Conservation (phyloP, 176 grass and related monocot species). For the Miscanthus lutarioriparius region DNA sequence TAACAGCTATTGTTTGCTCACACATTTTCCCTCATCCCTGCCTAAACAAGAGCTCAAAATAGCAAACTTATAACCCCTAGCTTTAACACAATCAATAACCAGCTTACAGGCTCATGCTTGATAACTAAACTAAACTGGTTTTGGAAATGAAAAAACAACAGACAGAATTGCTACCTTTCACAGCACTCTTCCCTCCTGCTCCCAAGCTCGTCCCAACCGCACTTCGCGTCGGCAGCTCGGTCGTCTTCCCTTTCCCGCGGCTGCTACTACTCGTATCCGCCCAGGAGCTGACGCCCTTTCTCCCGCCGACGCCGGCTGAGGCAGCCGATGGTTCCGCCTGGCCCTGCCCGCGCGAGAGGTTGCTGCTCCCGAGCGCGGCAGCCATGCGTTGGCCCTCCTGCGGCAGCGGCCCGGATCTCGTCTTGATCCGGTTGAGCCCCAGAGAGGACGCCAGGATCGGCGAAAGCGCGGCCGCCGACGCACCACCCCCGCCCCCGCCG, state of each 20-base stretch:
- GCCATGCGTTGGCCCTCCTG: constrained; percentile 83
- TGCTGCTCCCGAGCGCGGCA: constrained; percentile 75
- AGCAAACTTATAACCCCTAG: neutral
- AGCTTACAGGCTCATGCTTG: constrained; percentile 26
- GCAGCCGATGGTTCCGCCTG: constrained; percentile 29
- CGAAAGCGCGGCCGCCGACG: constrained; percentile 48
- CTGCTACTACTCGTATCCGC: constrained; percentile 41
- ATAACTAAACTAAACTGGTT: neutral
- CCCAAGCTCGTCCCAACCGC: constrained; percentile 2
- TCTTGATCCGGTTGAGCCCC: constrained; percentile 98
- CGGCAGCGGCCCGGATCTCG: constrained; percentile 98
- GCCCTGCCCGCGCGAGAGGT: constrained; percentile 69
- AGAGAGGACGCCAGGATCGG: constrained; percentile 99
- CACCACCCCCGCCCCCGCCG: constrained; percentile 19
- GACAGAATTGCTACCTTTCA: constrained; percentile 42
- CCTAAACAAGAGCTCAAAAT: neutral
- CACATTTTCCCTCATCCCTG: neutral
- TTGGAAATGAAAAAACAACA: neutral
- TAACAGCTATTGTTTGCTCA: constrained; percentile 4
- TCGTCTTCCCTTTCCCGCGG: constrained; percentile 42
- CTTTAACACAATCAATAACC: constrained; percentile 21
- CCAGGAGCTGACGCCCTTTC: constrained; percentile 44
- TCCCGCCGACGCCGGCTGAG: constrained; percentile 24
- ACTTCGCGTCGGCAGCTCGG: constrained; percentile 32
- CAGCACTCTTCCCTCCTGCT: constrained; percentile 36